Conservation (phyloP, 768 basidiomycete species). For the Suillus spraguei region DNA sequence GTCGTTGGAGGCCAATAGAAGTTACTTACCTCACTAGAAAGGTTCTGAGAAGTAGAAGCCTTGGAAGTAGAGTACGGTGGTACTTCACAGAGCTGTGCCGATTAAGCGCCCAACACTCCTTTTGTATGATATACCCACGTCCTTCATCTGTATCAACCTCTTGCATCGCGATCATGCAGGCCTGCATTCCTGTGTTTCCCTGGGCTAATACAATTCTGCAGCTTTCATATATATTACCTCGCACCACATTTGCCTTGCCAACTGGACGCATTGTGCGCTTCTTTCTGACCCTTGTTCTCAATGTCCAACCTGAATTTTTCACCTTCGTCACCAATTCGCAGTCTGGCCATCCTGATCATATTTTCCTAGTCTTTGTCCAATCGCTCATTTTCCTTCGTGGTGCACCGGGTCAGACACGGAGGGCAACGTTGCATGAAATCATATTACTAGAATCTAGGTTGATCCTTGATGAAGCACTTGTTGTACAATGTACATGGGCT, state of each 20-base stretch:
- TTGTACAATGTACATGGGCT: too few relatives aligned
- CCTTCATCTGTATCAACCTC: not conserved
- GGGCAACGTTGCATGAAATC: too few relatives aligned
- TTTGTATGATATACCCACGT: not conserved
- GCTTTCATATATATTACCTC: not conserved
- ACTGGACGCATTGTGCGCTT: not conserved
- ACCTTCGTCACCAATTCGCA: not conserved
- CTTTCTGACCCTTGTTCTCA: not conserved
- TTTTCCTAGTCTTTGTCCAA: not conserved
- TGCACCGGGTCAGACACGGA: too few relatives aligned
- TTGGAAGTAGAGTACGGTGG: too few relatives aligned
- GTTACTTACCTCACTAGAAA: too few relatives aligned
- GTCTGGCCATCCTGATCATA: not conserved
- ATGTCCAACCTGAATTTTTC: not conserved
- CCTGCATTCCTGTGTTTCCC: not conserved
- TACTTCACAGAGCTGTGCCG: not conserved
- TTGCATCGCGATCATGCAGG: not conserved
- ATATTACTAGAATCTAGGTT: too few relatives aligned
- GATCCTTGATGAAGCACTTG: too few relatives aligned
- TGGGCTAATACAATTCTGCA: not conserved
- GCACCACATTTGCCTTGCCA: not conserved
- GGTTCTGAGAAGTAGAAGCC: too few relatives aligned
- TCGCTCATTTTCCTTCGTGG: slow-evolving; percentile 40
- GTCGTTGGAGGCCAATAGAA: too few relatives aligned
- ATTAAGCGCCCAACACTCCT: not conserved